Conservation (phyloP, 257 asterid genomes). For the Asclepias syriaca region DNA sequence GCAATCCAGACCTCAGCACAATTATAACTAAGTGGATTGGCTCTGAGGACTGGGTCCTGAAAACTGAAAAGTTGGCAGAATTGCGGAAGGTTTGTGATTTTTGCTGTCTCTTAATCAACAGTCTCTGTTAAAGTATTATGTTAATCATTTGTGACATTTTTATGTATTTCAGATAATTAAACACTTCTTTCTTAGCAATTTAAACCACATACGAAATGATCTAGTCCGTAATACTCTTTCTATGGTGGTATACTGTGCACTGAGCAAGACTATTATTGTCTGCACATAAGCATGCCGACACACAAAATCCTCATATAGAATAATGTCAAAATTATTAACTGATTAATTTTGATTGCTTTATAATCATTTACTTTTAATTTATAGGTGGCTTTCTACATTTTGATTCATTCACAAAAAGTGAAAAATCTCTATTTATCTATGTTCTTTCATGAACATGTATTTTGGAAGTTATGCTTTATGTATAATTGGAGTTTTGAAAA, state of each 20-base stretch:
- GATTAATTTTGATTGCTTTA: not conserved
- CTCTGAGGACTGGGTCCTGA: conserved; percentile 63
- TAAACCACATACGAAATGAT: not conserved
- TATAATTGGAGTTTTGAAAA: conserved; percentile 24
- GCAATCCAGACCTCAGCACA: conserved; percentile 65
- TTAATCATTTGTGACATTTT: not conserved
- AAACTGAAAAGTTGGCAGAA: conserved; percentile 63
- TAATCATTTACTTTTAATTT: not conserved
- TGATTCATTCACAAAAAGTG: not conserved
- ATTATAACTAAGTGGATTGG: conserved; percentile 78
- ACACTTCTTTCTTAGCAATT: not conserved
- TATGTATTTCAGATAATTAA: not conserved
- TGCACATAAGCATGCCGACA: not conserved
- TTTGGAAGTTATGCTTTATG: not conserved
- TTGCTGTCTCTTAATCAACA: not conserved
- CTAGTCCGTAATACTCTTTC: not conserved
- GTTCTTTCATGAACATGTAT: not conserved
- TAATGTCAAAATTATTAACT: not conserved
- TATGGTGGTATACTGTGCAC: not conserved
- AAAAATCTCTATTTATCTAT: not conserved
- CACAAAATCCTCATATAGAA: not conserved
- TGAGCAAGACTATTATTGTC: not conserved
- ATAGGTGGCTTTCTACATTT: not conserved
- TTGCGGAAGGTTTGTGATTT: conserved; percentile 46
- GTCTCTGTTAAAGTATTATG: not conserved